These are phyloP conservation scores for Orbilia javanica DNA, from an alignment of 2,329 filamentous ascomycete species.

Conservation along the genomic window DNA sequence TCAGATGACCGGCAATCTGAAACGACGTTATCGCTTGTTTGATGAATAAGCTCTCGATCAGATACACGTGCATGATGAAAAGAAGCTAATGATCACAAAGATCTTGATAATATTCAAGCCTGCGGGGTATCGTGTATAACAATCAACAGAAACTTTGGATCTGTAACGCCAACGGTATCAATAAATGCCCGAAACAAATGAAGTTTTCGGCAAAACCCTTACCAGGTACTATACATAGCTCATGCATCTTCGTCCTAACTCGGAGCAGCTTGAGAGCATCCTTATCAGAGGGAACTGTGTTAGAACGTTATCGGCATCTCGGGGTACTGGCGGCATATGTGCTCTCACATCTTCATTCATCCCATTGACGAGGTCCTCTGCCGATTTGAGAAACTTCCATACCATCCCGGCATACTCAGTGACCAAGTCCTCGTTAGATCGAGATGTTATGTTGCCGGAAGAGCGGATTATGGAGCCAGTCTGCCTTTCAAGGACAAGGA, in stretches of 20 bases:
- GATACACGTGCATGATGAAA: background rate
- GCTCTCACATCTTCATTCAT: constrained; percentile 76
- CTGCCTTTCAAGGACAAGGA: constrained; percentile 78
- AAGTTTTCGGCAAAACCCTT: constrained; percentile 56
- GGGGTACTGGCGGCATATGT: background rate
- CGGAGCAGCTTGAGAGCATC: constrained; percentile 82
- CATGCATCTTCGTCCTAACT: constrained; percentile 84
- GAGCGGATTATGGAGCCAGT: constrained; percentile 81
- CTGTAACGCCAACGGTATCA: constrained; percentile 63
- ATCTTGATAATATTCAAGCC: constrained; percentile 66
- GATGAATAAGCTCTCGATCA: constrained; percentile 11
- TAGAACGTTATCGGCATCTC: constrained; percentile 23
- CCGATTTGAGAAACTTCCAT: constrained; percentile 79
- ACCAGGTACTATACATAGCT: constrained; percentile 83
- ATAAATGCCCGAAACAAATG: constrained; percentile 14
- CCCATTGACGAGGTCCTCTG: constrained; percentile 77
- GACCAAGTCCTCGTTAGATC: constrained; percentile 70
- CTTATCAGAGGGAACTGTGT: constrained; percentile 59
- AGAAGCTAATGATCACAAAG: background rate
- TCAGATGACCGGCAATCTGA: constrained; percentile 5
- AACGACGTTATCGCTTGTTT: constrained; percentile 14
- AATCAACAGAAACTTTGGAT: constrained; percentile 81
- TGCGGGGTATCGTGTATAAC: constrained; percentile 85
- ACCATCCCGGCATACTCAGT: constrained; percentile 82
- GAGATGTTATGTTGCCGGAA: constrained; percentile 72